Base-by-base conservation (phyloP, 2,329 filamentous ascomycete species). In the Claviceps sp. region DNA sequence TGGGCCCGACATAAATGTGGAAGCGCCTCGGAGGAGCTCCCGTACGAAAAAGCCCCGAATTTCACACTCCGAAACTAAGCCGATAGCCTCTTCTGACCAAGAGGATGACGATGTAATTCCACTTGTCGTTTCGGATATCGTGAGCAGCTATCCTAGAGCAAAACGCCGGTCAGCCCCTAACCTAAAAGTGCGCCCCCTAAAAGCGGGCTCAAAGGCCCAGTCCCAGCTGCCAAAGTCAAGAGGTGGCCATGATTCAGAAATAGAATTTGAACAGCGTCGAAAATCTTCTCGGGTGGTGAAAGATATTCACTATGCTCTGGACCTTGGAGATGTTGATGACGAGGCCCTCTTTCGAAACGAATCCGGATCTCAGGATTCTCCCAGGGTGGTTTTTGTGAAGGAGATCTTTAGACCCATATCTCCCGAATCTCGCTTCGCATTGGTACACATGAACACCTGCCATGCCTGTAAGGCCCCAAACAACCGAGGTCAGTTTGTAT, bases 351-450 rank as follows among this genome's bases (percentile, higher is more conserved):
- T 75, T 56, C 60, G 69, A 2, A 68, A 73, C 0, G 77, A 78
- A 1, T 71, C 75, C 26, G 73, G 67, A 50, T 58, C 68, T 0
- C 60, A 65, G 0, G 67, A 61, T 16, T 69, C 71, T 11, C 72
- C 78, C 1, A 81, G 82, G 65, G 69, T 79, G 43, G 69, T 78
- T 13, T 81, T 82, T 14, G 77, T 89, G 24, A 84, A 81, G 57
- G 93, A 97, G 63, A 65, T 78, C 5, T 97, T 95, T 63, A 74
- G 81, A 52, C 72, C 74, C 1, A 62, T 88, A 1, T 68, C 81
- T 1, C 67, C 72, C 4, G 75, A 81, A 14, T 78, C 84, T 41
- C 69, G 75, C 2, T 98, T 98, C 65, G 76, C 77, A 51, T 70
- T 74, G 22, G 76, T 79, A 11, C 93, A 98, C 65, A 79, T 76